Evolutionary conservation across 768 basidiomycete genomes (phyloP).

Genomic region (Mycena chlorophos): DNA sequence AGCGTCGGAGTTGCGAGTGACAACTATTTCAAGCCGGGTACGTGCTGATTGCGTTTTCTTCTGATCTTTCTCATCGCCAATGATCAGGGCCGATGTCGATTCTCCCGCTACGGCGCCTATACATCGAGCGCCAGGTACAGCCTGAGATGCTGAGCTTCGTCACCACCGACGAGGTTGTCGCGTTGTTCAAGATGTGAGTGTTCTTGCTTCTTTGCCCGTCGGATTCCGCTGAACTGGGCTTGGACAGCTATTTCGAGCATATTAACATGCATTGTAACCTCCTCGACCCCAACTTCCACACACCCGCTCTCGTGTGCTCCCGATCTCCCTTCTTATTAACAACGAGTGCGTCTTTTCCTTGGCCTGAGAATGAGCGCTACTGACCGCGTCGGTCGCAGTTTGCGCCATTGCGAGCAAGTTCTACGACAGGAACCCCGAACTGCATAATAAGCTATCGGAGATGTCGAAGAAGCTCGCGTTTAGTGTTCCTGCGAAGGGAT

Average conservation of each 20-base stretch:
- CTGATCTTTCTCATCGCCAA: conserved; percentile 8
- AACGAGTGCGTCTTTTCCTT: conserved; percentile 59
- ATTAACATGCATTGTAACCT: conserved; percentile 79
- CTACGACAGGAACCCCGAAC: conserved; percentile 77
- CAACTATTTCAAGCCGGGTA: conserved; percentile 91
- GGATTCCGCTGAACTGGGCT: conserved; percentile 14
- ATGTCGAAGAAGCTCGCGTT: conserved; percentile 88
- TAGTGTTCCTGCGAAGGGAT: conserved; percentile 78
- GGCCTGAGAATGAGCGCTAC: conserved; percentile 6
- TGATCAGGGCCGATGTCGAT: conserved; percentile 83
- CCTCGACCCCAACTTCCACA: conserved; percentile 87
- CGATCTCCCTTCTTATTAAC: conserved; percentile 94
- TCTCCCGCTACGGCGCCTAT: conserved; percentile 75
- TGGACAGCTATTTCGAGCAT: conserved; percentile 77
- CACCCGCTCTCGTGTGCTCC: conserved; percentile 89
- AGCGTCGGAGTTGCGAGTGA: conserved; percentile 81
- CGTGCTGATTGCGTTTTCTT: conserved; percentile 21
- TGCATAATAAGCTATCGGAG: conserved; percentile 77
- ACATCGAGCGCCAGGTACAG: conserved; percentile 86
- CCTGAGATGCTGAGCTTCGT: conserved; percentile 94
- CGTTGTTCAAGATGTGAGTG: conserved; percentile 85
- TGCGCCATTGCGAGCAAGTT: conserved; percentile 95
- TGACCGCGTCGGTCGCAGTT: conserved; percentile 47
- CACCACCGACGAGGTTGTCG: conserved; percentile 84
- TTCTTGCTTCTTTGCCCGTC: conserved; percentile 13